phyloP scores from a whole-genome alignment of 192 early-diverging fungal genomes.

The Backusella liffmaniae region DNA sequence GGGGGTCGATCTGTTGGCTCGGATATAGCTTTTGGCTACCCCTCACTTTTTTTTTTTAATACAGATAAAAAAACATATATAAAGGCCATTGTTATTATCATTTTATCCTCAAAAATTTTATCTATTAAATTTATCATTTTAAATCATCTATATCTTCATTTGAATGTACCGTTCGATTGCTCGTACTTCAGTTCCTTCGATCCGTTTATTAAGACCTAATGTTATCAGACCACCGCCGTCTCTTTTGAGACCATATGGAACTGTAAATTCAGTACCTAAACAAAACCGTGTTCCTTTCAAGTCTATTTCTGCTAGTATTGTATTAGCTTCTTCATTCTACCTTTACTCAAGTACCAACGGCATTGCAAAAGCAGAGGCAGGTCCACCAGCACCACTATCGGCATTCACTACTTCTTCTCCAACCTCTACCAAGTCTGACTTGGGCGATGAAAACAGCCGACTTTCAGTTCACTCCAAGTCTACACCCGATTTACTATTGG shows the following conservation, averaged over 20 bases:
- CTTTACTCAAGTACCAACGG: not conserved
- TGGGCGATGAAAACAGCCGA: conserved; percentile 38
- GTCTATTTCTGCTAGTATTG: conserved; percentile 2
- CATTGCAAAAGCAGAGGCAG: conserved; percentile 8
- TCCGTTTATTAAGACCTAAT: not conserved
- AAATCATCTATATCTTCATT: not conserved
- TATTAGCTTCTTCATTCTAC: not conserved
- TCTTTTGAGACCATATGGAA: not conserved
- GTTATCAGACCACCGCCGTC: not conserved
- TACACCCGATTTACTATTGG: conserved; percentile 56
- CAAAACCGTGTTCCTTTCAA: not conserved
- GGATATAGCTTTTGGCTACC: not conserved
- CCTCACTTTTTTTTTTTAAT: not conserved
- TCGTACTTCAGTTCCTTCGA: not conserved
- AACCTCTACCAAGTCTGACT: conserved; percentile 21
- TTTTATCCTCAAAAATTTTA: not conserved
- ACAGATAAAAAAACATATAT: not conserved
- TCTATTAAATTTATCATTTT: not conserved
- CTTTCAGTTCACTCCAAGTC: conserved; percentile 49
- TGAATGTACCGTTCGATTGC: conserved; percentile 8
- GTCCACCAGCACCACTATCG: not conserved
- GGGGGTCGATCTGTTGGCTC: not conserved
- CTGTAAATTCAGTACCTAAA: conserved; percentile 6
- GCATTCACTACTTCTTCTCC: conserved; percentile 17
- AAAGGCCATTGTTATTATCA: not conserved